Base-by-base conservation (phyloP, 2,329 filamentous ascomycete genomes). In the Aspergillus eucalypticola region DNA sequence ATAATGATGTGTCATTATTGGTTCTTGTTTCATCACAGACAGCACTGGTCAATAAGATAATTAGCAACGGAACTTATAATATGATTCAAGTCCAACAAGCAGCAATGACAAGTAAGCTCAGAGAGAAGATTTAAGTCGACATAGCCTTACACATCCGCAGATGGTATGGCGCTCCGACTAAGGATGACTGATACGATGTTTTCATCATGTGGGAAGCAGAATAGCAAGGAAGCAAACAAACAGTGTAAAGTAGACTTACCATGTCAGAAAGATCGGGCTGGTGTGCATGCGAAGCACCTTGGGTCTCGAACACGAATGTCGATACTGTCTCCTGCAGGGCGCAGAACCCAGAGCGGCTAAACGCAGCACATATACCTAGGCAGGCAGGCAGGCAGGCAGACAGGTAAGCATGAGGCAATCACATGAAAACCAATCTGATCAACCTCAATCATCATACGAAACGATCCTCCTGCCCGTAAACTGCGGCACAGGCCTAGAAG, bases 101-200 rank as follows among this genome's bases (percentile, higher is more conserved):
- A 17, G 44, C 13, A 17, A 38, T 50, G 49, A 4, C 49, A 39
- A 21, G 15, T 19, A 54, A 55, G 25, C 38, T 79, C 77, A 79
- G 77, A 79, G 77, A 79, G 77, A 79, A 79, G 77, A 79, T 79
- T 78, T 68, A 61, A 65, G 65, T 79, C 77, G 73, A 70, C 76
- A 78, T 70, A 67, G 74, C 71, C 74, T 75, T 66, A 73, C 73
- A 74, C 74, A 75, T 73, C 62, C 68, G 69, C 39, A 67, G 61
- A 74, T 71, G 74, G 71, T 75, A 74, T 73, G 79, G 80, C 77
- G 79, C 67, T 96, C 88, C 85, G 92, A 83, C 91, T 96, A 96
- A 96, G 92, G 92, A 96, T 96, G 92, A 96, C 91, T 90, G 65
- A 92, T 93, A 92, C 84, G 80, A 84, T 79, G 77, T 82, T 92